Evolutionary conservation across 257 asterid species (phyloP).

Genomic region (Jacaranda mimosifolia): DNA sequence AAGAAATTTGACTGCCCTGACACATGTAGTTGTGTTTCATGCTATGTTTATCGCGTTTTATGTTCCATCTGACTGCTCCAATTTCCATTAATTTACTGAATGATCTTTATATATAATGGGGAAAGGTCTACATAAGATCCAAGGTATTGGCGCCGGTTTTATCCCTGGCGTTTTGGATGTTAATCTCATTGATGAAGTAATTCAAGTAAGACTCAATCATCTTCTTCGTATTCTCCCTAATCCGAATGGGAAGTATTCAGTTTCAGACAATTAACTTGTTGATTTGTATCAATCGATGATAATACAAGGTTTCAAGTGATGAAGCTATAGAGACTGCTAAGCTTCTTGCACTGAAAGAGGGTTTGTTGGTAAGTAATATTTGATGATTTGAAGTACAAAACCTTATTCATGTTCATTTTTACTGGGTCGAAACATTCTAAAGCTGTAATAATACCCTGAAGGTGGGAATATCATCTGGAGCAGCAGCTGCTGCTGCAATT

Average conservation of each 20-base stretch:
- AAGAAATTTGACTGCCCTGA: too few relatives aligned
- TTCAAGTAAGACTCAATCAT: slow-evolving; percentile 69
- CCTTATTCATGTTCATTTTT: too few relatives aligned
- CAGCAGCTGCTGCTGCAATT: slow-evolving; percentile 90
- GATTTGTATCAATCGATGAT: slow-evolving; percentile 2
- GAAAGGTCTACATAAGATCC: slow-evolving; percentile 95
- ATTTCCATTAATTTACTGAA: slow-evolving; percentile 15
- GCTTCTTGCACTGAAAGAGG: slow-evolving; percentile 89
- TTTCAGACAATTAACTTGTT: not conserved
- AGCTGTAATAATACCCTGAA: too few relatives aligned
- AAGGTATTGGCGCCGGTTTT: slow-evolving; percentile 98
- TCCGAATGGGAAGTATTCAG: not conserved
- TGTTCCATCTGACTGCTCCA: not conserved
- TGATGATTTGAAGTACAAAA: too few relatives aligned
- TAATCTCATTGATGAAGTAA: slow-evolving; percentile 77
- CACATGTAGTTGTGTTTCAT: not conserved
- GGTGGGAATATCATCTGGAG: slow-evolving; percentile 98
- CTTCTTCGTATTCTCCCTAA: not conserved
- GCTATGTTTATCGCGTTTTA: not conserved
- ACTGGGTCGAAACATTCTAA: too few relatives aligned
- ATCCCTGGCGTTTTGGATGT: slow-evolving; percentile 84
- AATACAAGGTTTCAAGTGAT: slow-evolving; percentile 77
- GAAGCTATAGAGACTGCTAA: slow-evolving; percentile 93
- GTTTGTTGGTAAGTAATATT: slow-evolving; percentile 67
- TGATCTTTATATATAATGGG: slow-evolving; percentile 31